Evolutionary conservation across 768 basidiomycete genomes (phyloP).

Genomic region (Boletus subcaerulescens): DNA sequence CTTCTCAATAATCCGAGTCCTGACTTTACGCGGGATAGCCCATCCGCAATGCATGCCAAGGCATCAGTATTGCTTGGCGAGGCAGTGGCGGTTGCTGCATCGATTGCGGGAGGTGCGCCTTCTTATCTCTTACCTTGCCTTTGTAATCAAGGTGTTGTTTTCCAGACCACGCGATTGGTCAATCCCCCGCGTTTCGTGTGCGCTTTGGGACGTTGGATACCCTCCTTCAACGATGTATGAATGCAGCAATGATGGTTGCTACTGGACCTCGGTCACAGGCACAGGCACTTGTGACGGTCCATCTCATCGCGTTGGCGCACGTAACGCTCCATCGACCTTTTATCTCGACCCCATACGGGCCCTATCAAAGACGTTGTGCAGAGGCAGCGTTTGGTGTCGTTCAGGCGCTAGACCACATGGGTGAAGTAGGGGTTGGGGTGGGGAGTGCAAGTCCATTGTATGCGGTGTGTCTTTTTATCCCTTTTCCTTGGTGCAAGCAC

Average conservation of each 20-base stretch:
- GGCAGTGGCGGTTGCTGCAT: slow-evolving; percentile 27
- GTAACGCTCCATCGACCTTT: slow-evolving; percentile 24
- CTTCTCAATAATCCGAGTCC: slow-evolving; percentile 18
- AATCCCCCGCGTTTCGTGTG: slow-evolving; percentile 40
- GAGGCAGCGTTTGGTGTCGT: slow-evolving; percentile 16
- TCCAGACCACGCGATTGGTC: slow-evolving; percentile 41
- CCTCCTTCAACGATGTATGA: slow-evolving; percentile 37
- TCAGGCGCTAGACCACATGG: slow-evolving; percentile 12
- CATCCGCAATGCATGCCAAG: slow-evolving; percentile 23
- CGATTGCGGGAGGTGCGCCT: slow-evolving; percentile 28
- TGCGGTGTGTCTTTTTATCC: slow-evolving; percentile 1
- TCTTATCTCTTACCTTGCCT: neutral
- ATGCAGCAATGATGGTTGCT: slow-evolving; percentile 7
- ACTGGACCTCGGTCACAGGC: neutral
- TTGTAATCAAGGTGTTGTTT: neutral
- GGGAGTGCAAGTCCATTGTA: slow-evolving; percentile 17
- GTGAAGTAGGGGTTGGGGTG: slow-evolving; percentile 1
- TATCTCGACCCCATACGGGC: slow-evolving; percentile 1
- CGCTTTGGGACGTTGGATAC: slow-evolving; percentile 46
- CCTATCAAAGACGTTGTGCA: slow-evolving; percentile 15
- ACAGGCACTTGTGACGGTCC: slow-evolving; percentile 11
- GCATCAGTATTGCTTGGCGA: slow-evolving; percentile 36
- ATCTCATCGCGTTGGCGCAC: slow-evolving; percentile 25
- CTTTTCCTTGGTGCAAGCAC: neutral
- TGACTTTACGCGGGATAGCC: slow-evolving; percentile 6